These are phyloP conservation scores for Quercus lobata DNA, from an alignment of 331 rosid genomes.

Conservation along the genomic window DNA sequence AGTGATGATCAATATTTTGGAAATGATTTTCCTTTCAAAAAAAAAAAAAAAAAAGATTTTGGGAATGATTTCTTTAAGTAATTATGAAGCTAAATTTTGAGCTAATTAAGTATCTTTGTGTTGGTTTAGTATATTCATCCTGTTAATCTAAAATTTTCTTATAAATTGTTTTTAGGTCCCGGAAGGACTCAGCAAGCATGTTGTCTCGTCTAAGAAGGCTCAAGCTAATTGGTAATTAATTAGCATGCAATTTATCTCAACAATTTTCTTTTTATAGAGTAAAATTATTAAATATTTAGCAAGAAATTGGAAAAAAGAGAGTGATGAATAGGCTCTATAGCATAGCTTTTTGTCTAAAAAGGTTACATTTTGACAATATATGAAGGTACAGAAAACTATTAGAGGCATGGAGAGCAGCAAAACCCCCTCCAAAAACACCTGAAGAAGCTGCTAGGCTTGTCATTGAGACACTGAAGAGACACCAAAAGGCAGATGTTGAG, in stretches of 20 bases:
- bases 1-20: neutral
- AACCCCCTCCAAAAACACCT: constrained; percentile 73
- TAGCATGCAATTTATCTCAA: neutral
- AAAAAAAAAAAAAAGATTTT: neutral
- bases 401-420: constrained; percentile 69
- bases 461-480: constrained; percentile 56
- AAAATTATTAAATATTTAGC: neutral
- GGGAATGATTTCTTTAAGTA: neutral
- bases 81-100: neutral
- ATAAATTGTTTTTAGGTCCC: constrained; percentile 57
- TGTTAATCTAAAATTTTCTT: neutral
- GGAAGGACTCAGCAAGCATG: constrained; percentile 65
- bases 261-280: neutral
- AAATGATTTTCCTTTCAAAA: too few relatives aligned
- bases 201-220: constrained; percentile 77
- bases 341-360: neutral
- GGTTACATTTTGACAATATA: neutral
- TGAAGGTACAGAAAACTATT: constrained; percentile 82
- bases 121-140: neutral
- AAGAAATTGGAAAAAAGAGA: neutral
- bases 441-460: constrained; percentile 80
- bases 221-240: constrained; percentile 78
- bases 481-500: constrained; percentile 80
- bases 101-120: neutral
- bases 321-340: neutral